Evolutionary conservation across 2,329 filamentous ascomycete species (phyloP).

Genomic region (Fusarium sp.): DNA sequence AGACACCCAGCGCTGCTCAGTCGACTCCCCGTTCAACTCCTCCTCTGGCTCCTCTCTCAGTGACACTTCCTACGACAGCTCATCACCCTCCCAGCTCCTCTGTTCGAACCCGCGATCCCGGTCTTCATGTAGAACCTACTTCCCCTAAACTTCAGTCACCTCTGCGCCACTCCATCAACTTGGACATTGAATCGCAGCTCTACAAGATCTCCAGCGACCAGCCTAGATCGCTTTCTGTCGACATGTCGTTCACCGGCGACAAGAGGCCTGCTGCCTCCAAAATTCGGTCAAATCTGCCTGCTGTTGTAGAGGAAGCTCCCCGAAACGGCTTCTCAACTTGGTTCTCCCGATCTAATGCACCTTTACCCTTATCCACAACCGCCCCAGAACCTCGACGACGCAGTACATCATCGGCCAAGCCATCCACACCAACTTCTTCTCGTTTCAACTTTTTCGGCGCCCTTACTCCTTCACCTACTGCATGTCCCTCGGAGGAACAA

Average conservation of each 20-base stretch:
- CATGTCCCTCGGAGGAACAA: slow-evolving; percentile 39
- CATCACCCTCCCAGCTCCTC: slow-evolving; percentile 27
- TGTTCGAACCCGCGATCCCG: slow-evolving; percentile 34
- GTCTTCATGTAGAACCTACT: slow-evolving; percentile 40
- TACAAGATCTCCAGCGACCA: slow-evolving; percentile 17
- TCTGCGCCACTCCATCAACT: slow-evolving; percentile 43
- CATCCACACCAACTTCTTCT: slow-evolving; percentile 44
- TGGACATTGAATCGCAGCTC: slow-evolving; percentile 21
- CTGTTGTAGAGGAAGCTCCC: slow-evolving; percentile 28
- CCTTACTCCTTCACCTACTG: slow-evolving; percentile 53
- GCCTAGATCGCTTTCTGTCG: slow-evolving; percentile 41
- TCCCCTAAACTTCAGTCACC: slow-evolving; percentile 44
- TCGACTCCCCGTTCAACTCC: slow-evolving; percentile 17
- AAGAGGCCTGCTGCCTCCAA: slow-evolving; percentile 24
- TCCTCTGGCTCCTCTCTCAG: slow-evolving; percentile 8
- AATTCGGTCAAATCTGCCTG: slow-evolving; percentile 14
- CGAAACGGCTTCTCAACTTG: slow-evolving; percentile 34
- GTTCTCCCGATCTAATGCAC: slow-evolving; percentile 33
- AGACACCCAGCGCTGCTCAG: slow-evolving; percentile 20
- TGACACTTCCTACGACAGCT: slow-evolving; percentile 27
- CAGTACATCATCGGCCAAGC: slow-evolving; percentile 45
- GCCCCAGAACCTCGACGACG: slow-evolving; percentile 18
- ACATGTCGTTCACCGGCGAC: slow-evolving; percentile 46
- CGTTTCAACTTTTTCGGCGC: slow-evolving; percentile 58
- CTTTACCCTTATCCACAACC: slow-evolving; percentile 24